These are phyloP conservation scores for Dendrobium huoshanense DNA, from an alignment of 106 monocot species.

Conservation along the genomic window DNA sequence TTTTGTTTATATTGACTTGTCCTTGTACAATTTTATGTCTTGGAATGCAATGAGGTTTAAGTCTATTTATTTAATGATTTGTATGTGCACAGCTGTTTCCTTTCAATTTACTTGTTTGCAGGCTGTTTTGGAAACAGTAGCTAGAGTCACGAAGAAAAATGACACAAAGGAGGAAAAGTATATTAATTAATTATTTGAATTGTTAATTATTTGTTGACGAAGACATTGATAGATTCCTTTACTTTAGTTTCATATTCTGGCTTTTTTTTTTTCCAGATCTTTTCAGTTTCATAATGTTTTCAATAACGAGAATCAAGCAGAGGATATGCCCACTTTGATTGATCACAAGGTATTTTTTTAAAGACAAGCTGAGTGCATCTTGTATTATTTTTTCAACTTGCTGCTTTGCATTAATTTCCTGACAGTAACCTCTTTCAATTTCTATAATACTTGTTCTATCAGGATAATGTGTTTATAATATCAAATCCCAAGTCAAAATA, in stretches of 20 bases:
- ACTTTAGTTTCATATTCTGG: background rate
- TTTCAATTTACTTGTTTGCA: conserved; percentile 21
- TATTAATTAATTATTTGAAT: conserved; percentile 13
- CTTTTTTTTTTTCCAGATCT: conserved; percentile 38
- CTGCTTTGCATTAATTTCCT: background rate
- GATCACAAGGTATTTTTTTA: conserved; percentile 64
- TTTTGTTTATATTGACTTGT: background rate
- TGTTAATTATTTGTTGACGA: background rate
- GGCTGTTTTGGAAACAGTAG: conserved; percentile 97
- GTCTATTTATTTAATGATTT: background rate
- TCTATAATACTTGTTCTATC: background rate
- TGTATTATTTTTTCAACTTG: background rate
- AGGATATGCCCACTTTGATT: conserved; percentile 83
- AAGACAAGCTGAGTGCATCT: background rate
- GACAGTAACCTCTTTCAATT: background rate
- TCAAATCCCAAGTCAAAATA: conserved; percentile 95
- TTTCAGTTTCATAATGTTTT: conserved; percentile 94
- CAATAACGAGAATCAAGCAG: conserved; percentile 78
- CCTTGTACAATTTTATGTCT: background rate
- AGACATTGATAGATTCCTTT: background rate
- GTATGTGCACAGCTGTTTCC: background rate
- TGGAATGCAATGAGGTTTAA: background rate
- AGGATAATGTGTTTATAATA: conserved; percentile 96
- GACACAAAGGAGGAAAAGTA: conserved; percentile 98
- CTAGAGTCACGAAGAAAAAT: conserved; percentile 97